Conservation (phyloP, 306 rosid species). For the Rosa persica region DNA sequence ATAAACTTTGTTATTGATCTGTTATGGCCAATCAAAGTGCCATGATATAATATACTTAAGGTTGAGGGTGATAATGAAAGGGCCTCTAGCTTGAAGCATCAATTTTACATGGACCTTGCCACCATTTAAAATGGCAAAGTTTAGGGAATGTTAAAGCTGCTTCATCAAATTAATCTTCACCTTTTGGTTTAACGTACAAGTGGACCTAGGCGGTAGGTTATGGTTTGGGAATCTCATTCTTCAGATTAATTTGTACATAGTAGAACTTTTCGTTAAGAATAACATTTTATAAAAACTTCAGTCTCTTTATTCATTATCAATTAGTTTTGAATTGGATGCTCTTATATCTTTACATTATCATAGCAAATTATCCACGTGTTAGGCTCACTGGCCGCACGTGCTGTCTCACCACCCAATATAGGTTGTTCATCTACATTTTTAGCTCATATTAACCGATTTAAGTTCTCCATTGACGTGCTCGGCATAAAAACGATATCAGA, state of each 20-base stretch:
- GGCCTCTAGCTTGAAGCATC: not conserved
- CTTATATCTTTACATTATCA: not conserved
- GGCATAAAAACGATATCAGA: not conserved
- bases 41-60: not conserved
- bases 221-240: conserved; percentile 16
- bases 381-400: not conserved
- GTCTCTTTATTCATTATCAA: not conserved
- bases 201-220: conserved; percentile 18
- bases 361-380: not conserved
- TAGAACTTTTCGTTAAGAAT: not conserved
- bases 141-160: not conserved
- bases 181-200: not conserved
- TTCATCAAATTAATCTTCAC: conserved; percentile 1
- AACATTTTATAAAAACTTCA: not conserved
- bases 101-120: not conserved
- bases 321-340: not conserved
- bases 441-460: not conserved
- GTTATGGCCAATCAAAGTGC: not conserved
- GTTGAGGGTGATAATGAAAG: not conserved
- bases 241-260: not conserved
- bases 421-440: not conserved
- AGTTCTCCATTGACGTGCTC: not conserved
- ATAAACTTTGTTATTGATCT: not conserved
- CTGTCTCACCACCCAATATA: not conserved
- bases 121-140: not conserved